Conservation (phyloP, 2,329 filamentous ascomycete genomes). For the Daldinia sp. region DNA sequence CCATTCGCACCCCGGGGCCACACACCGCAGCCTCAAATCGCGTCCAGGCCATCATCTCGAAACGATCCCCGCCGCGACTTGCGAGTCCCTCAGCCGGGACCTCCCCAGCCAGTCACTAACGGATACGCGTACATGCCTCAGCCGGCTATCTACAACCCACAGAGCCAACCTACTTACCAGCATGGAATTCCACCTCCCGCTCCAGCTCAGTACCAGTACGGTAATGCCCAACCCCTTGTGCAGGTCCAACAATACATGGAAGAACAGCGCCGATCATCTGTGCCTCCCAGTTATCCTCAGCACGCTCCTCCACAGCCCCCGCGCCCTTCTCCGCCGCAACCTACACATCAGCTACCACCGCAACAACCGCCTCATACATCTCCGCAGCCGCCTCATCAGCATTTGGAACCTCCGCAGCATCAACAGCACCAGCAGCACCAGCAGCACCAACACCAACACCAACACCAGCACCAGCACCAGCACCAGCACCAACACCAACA, state of each 20-base stretch:
- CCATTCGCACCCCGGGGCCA: constrained; percentile 78
- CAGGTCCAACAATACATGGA: constrained; percentile 79
- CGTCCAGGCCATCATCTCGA: constrained; percentile 82
- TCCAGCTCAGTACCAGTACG: constrained; percentile 54
- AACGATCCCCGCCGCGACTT: constrained; percentile 83
- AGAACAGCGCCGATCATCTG: constrained; percentile 79
- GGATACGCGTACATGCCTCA: constrained; percentile 89
- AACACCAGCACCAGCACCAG: constrained; percentile 45
- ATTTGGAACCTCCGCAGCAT: constrained; percentile 55
- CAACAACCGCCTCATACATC: constrained; percentile 64
- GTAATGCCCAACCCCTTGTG: constrained; percentile 56
- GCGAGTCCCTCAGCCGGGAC: constrained; percentile 74
- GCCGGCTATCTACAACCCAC: constrained; percentile 85
- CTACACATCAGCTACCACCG: constrained; percentile 63
- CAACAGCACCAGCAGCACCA: not conserved
- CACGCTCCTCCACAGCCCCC: constrained; percentile 65
- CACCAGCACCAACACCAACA: constrained; percentile 40
- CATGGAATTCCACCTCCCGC: constrained; percentile 54
- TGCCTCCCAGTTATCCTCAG: constrained; percentile 74
- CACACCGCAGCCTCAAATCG: constrained; percentile 82
- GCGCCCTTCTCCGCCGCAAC: constrained; percentile 70
- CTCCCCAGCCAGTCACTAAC: constrained; percentile 71
- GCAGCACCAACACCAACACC: too few species aligned
- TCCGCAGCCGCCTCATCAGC: constrained; percentile 63
- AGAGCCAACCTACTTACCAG: constrained; percentile 58